A percentile compares a stretch with the other conserved stretches of the same genome.
phyloP scores from a whole-genome alignment of 2,329 filamentous ascomycete species.

The Trichoderma koningii region DNA sequence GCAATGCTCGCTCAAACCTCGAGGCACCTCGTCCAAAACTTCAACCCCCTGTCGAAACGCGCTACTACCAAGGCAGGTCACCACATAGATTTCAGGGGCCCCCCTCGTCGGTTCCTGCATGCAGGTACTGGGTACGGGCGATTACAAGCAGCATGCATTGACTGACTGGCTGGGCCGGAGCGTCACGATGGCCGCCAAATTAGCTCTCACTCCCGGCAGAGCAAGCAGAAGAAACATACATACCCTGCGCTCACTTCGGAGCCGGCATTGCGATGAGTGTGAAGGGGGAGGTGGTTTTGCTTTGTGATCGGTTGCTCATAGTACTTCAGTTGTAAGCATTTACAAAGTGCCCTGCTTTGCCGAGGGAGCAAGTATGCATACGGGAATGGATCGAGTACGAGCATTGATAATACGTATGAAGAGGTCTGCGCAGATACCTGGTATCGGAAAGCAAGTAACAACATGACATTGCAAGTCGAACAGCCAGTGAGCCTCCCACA shows the following conservation, averaged over 20 bases:
- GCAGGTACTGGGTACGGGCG: conserved; percentile 30
- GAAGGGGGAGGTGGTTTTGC: not conserved
- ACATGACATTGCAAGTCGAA: too few relatives aligned
- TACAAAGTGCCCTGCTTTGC: too few relatives aligned
- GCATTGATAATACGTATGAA: too few relatives aligned
- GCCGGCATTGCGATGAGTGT: not conserved
- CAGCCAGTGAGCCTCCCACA: too few relatives aligned
- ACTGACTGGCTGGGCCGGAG: conserved; percentile 5
- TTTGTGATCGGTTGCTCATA: too few relatives aligned
- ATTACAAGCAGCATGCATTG: conserved; percentile 23
- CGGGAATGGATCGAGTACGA: too few relatives aligned
- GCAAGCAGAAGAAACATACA: conserved; percentile 1
- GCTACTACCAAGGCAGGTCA: conserved; percentile 19
- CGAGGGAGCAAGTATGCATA: not conserved
- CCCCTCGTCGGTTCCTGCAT: conserved; percentile 38
- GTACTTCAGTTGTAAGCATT: too few relatives aligned
- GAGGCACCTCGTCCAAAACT: conserved; percentile 7
- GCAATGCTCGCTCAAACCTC: conserved; percentile 1
- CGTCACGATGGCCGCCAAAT: conserved; percentile 17
- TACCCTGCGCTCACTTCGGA: not conserved
- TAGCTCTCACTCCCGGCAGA: conserved; percentile 14
- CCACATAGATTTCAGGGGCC: conserved; percentile 30
- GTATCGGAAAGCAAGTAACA: too few relatives aligned
- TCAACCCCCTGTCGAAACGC: conserved; percentile 18
- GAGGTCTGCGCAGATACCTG: too few relatives aligned